phyloP scores from a whole-genome alignment of 306 rosid genomes.

The Trifolium subterraneum region DNA sequence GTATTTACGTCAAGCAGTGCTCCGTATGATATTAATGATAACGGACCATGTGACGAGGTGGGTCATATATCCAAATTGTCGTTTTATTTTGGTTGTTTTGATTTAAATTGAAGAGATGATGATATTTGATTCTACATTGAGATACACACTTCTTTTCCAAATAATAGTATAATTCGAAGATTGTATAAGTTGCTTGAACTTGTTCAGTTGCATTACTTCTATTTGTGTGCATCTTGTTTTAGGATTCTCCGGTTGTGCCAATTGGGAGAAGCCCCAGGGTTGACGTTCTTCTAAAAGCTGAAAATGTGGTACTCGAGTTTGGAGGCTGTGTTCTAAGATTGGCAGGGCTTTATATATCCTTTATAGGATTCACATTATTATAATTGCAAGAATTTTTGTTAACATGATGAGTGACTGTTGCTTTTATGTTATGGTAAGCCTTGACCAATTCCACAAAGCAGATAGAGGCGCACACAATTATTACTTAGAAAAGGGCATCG shows the following conservation, averaged over 20 bases:
- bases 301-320: slow-evolving; percentile 69
- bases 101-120: slow-evolving; percentile 27
- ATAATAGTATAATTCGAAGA: slow-evolving; percentile 1
- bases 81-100: slow-evolving; percentile 16
- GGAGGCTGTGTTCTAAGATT: slow-evolving; percentile 88
- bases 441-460: slow-evolving; percentile 75
- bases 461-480: slow-evolving; percentile 94
- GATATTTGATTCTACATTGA: slow-evolving; percentile 12
- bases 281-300: slow-evolving; percentile 80
- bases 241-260: slow-evolving; percentile 86
- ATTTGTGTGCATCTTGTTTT: slow-evolving; percentile 28
- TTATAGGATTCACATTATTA: slow-evolving; percentile 43
- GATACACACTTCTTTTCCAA: slow-evolving; percentile 10
- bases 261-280: slow-evolving; percentile 82
- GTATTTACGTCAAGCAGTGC: slow-evolving; percentile 90
- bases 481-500: slow-evolving; percentile 81
- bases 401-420: slow-evolving; percentile 15
- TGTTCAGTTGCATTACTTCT: slow-evolving; percentile 13
- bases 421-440: slow-evolving; percentile 45
- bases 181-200: slow-evolving; percentile 28
- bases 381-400: not conserved
- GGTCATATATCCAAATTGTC: slow-evolving; percentile 38
- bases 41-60: slow-evolving; percentile 90
- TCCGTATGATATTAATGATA: slow-evolving; percentile 80
- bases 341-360: slow-evolving; percentile 98